Conservation (phyloP, 352 stramenopile genomes). For the Phytophthora brassicae region DNA sequence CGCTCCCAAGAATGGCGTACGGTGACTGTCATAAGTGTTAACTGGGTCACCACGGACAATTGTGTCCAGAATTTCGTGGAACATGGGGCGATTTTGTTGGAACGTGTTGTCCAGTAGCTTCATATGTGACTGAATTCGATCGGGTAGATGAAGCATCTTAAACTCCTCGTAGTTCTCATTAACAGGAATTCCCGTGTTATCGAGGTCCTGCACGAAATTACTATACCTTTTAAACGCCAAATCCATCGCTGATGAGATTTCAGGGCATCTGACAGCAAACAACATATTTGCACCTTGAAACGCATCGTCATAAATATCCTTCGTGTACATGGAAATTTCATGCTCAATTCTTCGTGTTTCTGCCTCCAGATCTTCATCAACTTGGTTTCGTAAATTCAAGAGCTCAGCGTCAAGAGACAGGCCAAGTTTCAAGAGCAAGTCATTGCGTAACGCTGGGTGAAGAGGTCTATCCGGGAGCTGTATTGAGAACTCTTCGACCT, state of each 20-base stretch:
- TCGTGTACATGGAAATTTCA: neutral
- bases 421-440: constrained; percentile 8
- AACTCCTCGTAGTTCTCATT: neutral
- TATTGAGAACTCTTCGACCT: neutral
- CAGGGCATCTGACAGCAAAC: constrained; percentile 10
- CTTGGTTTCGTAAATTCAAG: neutral
- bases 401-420: constrained; percentile 11
- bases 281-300: constrained; percentile 3
- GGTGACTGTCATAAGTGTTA: neutral
- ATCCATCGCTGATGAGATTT: constrained; percentile 6
- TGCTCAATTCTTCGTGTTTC: neutral
- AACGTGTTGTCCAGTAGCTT: neutral
- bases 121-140: constrained; percentile 23
- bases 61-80: neutral
- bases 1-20: neutral
- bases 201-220: neutral
- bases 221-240: neutral
- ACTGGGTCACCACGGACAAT: neutral
- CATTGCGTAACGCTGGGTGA: neutral
- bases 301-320: neutral
- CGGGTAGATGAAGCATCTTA: constrained; percentile 15
- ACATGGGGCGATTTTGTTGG: neutral
- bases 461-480: neutral
- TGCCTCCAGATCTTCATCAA: neutral
- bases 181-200: neutral